Base-by-base conservation (phyloP, 2,329 filamentous ascomycete species). In the Curvularia hawaiiensis region DNA sequence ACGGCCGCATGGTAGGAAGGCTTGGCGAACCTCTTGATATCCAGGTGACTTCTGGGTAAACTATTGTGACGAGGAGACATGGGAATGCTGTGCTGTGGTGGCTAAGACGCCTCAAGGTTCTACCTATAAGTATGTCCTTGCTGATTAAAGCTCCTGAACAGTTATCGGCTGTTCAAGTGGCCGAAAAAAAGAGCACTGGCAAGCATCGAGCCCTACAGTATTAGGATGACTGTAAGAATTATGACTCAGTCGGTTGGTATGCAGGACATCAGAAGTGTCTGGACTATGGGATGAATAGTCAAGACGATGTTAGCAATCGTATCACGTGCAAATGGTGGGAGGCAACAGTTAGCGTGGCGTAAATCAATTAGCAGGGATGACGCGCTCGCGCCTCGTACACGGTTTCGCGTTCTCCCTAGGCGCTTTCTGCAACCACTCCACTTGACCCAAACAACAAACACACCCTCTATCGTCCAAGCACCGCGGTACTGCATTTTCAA, bases 351-450 rank as follows among this genome's bases (percentile, higher is more conserved):
- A 52, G 59, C 56, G 64, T 62, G 53, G 61, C 35, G 57, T 18
- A 40, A 50, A 52, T 59, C 59, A 59, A 68, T 65, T 64, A 62
- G 55, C 69, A 64, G 58, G 69, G 67, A 46, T 67, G 65, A 71
- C 66, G 69, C 68, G 69, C 57, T 64, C 70, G 71, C 69, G 69
- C 65, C 64, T 69, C 51, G 47, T 46, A 51, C 48, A 52, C 52
- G 61, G 65, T 63, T 67, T 68, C 64, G 63, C 65, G 64, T 71
- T 55, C 45, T 50, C 47, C 55, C 60, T 53, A 55, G 58, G 62
- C 55, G 61, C 63, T 66, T 65, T 61, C 64, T 52, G 48, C 57
- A 54, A 60, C 54, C 43, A 48, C 47, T 61, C 44, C n/a, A 47
- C 52, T 50, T 24, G 8, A 54, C 63, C 52, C 54, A 59, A 59